Base-by-base conservation (phyloP, 1,284 basidiomycete genomes). In the Golubevia pallescens region DNA sequence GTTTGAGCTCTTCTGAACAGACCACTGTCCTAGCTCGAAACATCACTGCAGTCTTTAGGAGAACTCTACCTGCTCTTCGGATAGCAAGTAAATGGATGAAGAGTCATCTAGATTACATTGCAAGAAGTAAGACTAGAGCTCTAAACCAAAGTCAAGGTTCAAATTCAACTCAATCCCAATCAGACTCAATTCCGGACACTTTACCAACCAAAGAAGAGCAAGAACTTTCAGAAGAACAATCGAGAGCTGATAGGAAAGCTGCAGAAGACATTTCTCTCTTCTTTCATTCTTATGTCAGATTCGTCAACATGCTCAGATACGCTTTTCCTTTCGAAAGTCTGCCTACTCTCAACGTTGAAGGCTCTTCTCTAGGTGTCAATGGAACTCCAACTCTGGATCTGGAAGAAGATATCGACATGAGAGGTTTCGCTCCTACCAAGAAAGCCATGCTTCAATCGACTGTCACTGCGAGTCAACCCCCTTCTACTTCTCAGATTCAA, bases 401-500 rank as follows among this genome's bases (percentile, higher is more conserved):
- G 64, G 94, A 97, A 70, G 96, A 99, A 86, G 96, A 99, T 85
- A 86, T 91, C 2, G 95, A 98, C 67, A 90, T 97, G 88, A 88
- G 89, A 53, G 96, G 95, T 0, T 97, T 97, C 82, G 87, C 91
- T 19, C 96, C 96, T 1, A 88, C 97, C 58, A 90, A 90, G 62
- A 89, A 90, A 64, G 87, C 87, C 1, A 85, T 86, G 70, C 68
- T 69, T n/a, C 42, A 34, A 13, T 59, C 54, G 72, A 63, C 71
- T 62, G 57, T 70, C 63, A 21, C 20, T 21, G n/a, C n/a, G n/a
- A 56, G 13, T 56, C 54, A 6, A 7, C 5, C 6, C 10, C 13
- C 20, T 21, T 7, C 20, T 5, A 21, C 7, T 56, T 56, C 20
- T 38, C 10, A 4, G 7, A 67, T 68, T 4, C 71, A 68, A 1